Base-by-base conservation (phyloP, 1,284 basidiomycete species). In the Marasmius tenuissimus region DNA sequence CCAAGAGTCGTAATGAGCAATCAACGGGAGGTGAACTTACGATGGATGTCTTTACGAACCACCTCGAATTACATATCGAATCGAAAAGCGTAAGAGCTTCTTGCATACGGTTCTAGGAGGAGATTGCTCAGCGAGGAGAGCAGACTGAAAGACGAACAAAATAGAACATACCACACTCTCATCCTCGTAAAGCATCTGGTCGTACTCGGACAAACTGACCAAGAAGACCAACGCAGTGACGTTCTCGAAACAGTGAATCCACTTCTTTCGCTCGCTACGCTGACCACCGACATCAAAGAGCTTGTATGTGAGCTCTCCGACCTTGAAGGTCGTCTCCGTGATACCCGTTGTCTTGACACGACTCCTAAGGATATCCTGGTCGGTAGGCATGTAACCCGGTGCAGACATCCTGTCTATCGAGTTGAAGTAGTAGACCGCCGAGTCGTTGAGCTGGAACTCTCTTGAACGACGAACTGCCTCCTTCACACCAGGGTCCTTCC, bases 321-420 rank as follows among this genome's bases (percentile, higher is more conserved):
- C 93, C 71, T 87, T 88, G 85, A 98, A 97, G 59, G 90, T 92
- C 27, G 95, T 97, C 78, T 98, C 96, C 1, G 93, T 96, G 73
- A 98, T 96, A 72, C 96, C 96, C 0, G 96, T 98, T 0, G 96
- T 98, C 83, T 97, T 98, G 64, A 98, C 95, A 70, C 96, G 88
- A 59, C 90, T 92, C 38, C 92, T 85, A 14, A 94, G 78, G 66
- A 94, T 92, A 69, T 94, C 92, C 73, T 93, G 90, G 70, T 94
- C 93, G 0, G 88, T 89, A 1, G 92, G 93, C 65, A 91, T 75
- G 78, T 93, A 94, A 60, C 81, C 80, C 0, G 84, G 79, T 33
- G 79, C 70, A 0, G 87, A 78, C 81, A 94, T 92, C 58, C 91
- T 84, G 62, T 86, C 82, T 62, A 94, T 89, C 8, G 88, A 82